Base-by-base conservation (phyloP, 371 early-diverging fungal species). In the Mucor racemosus region DNA sequence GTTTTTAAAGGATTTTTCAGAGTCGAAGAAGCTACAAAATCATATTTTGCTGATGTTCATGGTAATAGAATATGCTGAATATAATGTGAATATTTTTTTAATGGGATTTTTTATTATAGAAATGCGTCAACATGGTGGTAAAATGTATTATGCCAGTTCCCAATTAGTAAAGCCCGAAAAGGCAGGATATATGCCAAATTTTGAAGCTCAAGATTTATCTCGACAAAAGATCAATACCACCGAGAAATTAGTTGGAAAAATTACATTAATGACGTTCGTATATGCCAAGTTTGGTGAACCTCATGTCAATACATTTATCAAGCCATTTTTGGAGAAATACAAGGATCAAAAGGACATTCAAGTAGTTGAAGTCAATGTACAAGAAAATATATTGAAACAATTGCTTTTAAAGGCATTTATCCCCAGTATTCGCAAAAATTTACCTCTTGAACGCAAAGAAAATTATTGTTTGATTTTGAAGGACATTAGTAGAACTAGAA, bases 221-320 rank as follows among this genome's bases (percentile, higher is more conserved):
- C 82, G 87, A 11, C 65, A 87, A 11, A 73, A 79, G 5, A 73
- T 88, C 1, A 86, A 90, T 55, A 80, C 91, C 0, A 81, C 85
- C 4, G 82, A 89, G 26, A 54, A 88, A 21, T 62, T 91, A 19
- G 60, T 68, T n/a, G 81, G 78, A 15, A 81, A 87, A 53, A 80
- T 82, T 17, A 80, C 90, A 13, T 71, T 94, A 15, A 87, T 94
- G 68, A 78, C 86, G 2, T 88, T 92, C 69, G 82, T 85, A 15
- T 90, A 90, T 68, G 88, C 89, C 11, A 86, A 86, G 40, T 90
- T 87, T 68, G 95, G 92, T 10, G 93, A 92, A 85, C 65, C 77
- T 40, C 90, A 90, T 72, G 86, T 86, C 8, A 82, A 84, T 14
- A 73, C 83, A 31, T 91, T 81, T 62, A 66, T 83, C 34, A 71